phyloP scores from a whole-genome alignment of 208 protist genomes.

The Plasmodiophora brassicae region DNA sequence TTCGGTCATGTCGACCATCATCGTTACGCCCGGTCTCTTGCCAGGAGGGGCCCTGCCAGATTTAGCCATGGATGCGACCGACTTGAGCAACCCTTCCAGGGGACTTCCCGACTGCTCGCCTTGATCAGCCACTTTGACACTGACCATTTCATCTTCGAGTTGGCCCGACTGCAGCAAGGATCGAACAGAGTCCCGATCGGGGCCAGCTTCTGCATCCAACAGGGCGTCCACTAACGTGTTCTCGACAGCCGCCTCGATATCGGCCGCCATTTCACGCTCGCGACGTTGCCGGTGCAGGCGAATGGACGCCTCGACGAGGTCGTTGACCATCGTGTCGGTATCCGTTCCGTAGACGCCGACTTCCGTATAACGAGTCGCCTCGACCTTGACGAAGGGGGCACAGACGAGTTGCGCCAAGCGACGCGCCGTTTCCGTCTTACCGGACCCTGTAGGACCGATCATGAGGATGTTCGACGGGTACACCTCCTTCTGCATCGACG shows the following conservation, averaged over 20 bases:
- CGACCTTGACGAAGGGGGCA: conserved; percentile 36
- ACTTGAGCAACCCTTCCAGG: too few species aligned
- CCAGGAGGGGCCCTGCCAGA: too few species aligned
- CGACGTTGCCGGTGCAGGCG: too few species aligned
- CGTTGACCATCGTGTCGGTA: conserved; percentile 88
- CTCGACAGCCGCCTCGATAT: too few species aligned
- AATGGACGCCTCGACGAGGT: background rate
- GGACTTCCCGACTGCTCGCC: too few species aligned
- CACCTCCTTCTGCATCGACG: background rate
- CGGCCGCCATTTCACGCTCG: too few species aligned
- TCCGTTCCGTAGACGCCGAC: conserved; percentile 91
- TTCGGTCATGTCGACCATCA: too few species aligned
- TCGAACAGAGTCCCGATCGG: background rate
- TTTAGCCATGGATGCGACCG: too few species aligned
- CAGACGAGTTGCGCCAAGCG: conserved; percentile 2
- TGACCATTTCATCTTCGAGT: background rate
- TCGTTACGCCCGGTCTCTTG: too few species aligned
- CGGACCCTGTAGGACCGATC: conserved; percentile 21
- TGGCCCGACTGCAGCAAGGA: background rate
- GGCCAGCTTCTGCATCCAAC: background rate
- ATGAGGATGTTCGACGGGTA: background rate
- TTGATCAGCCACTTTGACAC: too few species aligned
- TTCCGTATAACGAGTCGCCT: conserved; percentile 68
- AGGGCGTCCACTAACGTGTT: background rate
- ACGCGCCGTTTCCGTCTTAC: conserved; percentile 43